Evolutionary conservation across 352 stramenopile species (phyloP), one percentile per base, ranked within the genome.

Genomic region (Halophytophthora batemanensis): DNA sequence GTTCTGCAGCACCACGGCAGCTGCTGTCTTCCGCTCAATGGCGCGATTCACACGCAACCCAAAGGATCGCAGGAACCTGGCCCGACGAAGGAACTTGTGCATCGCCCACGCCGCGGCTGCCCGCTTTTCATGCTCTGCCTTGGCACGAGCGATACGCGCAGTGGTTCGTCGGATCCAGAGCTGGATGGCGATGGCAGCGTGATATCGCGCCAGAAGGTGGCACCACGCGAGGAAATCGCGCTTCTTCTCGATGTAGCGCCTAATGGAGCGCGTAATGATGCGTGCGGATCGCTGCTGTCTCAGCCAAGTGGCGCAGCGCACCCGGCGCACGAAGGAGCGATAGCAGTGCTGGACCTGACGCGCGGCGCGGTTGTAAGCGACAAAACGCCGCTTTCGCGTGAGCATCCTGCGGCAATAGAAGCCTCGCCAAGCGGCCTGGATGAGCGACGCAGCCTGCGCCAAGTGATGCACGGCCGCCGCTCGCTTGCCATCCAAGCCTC

Each of bases 341-440:
- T 69, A 88, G 23, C 59, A 66, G 3, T 53, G 59, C 58, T 88
- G 71, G 3, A 89, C 53, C 15, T 50, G 36, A 6, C 19, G 7
- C 2, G 70, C 57, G 6, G 76, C 74, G 1, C 17, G 18, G 6
- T 52, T 53, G 46, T 86, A 91, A 14, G 22, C 43, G 4, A 39
- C 12, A 36, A 71, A 87, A 7, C 74, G 64, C 3, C 42, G 56
- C 19, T 45, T 51, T 17, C 80, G 67, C 17, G 33, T 45, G n/a
- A 70, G 22, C 53, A 86, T 70, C 39, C 58, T 77, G 37, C 74
- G 61, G n/a, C 58, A 73, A 36, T 67, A 50, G 39, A 69, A 83
- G n/a, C 74, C 74, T 41, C 72, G 61, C 80, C 77, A 91, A 3
- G 17, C 1, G 3, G 62, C 41, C 49, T 89, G 77, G 23, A 91